Base-by-base conservation (phyloP, 2,329 filamentous ascomycete genomes). In the Nectriaceae sp. region DNA sequence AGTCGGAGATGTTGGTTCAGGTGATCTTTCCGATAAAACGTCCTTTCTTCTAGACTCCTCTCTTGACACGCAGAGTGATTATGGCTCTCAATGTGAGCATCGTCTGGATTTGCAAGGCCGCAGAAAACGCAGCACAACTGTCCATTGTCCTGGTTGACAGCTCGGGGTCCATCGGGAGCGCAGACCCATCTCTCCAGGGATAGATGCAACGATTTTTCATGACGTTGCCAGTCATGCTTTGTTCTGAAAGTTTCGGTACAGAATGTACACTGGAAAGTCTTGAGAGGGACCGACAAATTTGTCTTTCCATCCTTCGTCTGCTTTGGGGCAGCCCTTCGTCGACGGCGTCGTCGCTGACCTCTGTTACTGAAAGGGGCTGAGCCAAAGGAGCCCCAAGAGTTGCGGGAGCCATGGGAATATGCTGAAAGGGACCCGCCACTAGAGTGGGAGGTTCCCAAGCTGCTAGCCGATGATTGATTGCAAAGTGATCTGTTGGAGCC, bases 211-310 rank as follows among this genome's bases (percentile, higher is more conserved):
- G 83, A 84, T 56, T 86, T 86, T 61, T 90, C 86, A 63, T 89
- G 86, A 49, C 86, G 74, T 59, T 85, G 82, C 83, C 83, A 87
- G 65, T 87, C 83, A 59, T 87, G 82, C 63, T 87, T 87, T 3
- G 83, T 85, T 55, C 82, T 74, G 66, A 86, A 87, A 0, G 81
- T 84, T 55, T 86, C 82, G 5, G 83, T 85, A 65, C 83, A 87
- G 72, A 87, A 87, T 53, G 83, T 87, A 65, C 83, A 87, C 65
- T 86, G 83, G 65, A 79, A 84, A 2, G 79, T 81, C 60, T 81
- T 82, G 49, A 77, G 69, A 3, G 76, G 78, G 3, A 69, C 67
- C 11, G 59, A 57, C 2, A 78, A 65, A 6, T 63, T 55, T 1
- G 62, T 64, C 40, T 63, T 65, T 21, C 46, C 36, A 13, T 75